Base-by-base conservation (phyloP, 768 basidiomycete genomes). In the Boletus barrowsii region DNA sequence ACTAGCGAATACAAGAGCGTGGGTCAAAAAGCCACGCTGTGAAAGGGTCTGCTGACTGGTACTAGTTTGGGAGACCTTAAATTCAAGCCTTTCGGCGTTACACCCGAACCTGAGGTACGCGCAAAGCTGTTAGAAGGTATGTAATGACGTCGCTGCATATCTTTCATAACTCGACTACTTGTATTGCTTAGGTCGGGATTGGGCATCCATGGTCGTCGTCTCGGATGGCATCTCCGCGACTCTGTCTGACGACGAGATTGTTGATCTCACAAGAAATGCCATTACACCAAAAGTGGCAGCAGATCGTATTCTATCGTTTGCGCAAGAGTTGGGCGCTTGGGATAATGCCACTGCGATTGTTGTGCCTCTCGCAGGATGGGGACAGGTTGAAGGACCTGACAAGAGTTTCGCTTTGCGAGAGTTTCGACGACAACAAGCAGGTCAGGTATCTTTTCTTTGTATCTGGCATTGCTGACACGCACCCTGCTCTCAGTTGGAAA, bases 271-370 rank as follows among this genome's bases (percentile, higher is more conserved):
- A 7, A 79, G 94, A 47, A 77, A 77, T 42, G 83, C 87, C 8
- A 67, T 73, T 10, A 82, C 85, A 61, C 96, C 96, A 0, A 84
- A 83, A 63, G 71, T 73, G 30, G 95, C 93, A n/a, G 95, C 96
- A 4, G 79, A 87, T 30, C 79, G 80, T 14, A 93, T 98, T 41
- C 73, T 98, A 7, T 73, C 83, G 20, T 98, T 93, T 65, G 87
- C 92, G 1, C 89, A 98, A 71, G 91, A 94, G 56, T 72, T 94
- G 43, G 87, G 89, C 32, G 61, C 68, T 36, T 87, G 90, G 57
- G 97, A 99, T 68, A 99, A 99, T 68, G 84, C 88, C 39, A 97
- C 93, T 2, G 90, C 82, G 10, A 80, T 99, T 40, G 90, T 98
- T 14, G 82, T 98, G 10, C 97, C 97, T 7, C 79, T 98, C 9